Conservation (phyloP, 129 eudicot genomes). For the Apium graveolens region DNA sequence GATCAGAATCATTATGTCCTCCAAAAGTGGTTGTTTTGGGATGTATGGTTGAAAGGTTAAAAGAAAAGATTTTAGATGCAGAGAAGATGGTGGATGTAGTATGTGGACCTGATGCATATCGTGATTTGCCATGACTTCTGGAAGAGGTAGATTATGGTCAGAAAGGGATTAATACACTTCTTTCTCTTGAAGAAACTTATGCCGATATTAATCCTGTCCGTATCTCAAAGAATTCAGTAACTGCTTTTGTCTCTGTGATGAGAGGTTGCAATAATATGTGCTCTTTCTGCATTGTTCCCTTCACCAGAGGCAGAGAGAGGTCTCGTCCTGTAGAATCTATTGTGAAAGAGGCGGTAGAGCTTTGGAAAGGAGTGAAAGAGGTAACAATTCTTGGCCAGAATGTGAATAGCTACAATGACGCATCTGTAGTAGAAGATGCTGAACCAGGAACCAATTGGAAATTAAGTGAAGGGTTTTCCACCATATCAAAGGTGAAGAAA, state of each 20-base stretch:
- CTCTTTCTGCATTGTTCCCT: conserved; percentile 96
- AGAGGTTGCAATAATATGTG: conserved; percentile 99
- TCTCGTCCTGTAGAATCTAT: conserved; percentile 96
- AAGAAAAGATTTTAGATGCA: conserved; percentile 91
- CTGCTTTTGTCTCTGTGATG: conserved; percentile 96
- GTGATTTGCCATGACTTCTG: conserved; percentile 83
- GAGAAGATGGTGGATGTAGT: conserved; percentile 99
- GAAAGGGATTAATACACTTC: conserved; percentile 93
- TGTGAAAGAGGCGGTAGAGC: conserved; percentile 85
- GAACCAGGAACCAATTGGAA: conserved; percentile 71
- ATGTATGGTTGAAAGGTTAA: conserved; percentile 97
- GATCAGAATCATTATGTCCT: conserved; percentile 69
- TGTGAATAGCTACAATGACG: conserved; percentile 94
- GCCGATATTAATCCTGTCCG: conserved; percentile 97
- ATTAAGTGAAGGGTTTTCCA: conserved; percentile 90
- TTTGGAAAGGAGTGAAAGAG: conserved; percentile 87
- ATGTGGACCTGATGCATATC: conserved; percentile 97
- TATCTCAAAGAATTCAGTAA: conserved; percentile 65
- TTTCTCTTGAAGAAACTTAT: conserved; percentile 97
- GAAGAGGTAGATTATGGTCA: conserved; percentile 96
- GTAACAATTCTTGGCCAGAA: conserved; percentile 98
- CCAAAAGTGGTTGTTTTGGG: conserved; percentile 97
- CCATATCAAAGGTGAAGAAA: conserved; percentile 70
- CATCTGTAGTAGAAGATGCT: conserved; percentile 39
- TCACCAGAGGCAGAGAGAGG: conserved; percentile 96